A percentile compares a stretch with the other conserved stretches of the same genome.
Conservation (phyloP, 805 yeast species). For the Saccharomyces kudriavzevii region DNA sequence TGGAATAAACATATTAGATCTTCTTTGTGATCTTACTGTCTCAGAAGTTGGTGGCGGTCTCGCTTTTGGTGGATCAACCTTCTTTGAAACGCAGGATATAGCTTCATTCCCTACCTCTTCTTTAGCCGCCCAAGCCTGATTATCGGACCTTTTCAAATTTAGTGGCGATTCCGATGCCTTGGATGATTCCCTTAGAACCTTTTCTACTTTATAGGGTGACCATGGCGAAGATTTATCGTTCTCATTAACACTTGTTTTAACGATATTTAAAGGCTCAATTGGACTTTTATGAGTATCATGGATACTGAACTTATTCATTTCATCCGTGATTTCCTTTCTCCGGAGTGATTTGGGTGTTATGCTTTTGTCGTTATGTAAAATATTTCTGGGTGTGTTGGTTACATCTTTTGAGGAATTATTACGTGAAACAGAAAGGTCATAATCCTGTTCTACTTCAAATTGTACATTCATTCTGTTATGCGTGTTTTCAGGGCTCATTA, state of each 20-base stretch:
- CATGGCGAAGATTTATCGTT: conserved; percentile 15
- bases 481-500: conserved; percentile 13
- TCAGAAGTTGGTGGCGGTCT: neutral
- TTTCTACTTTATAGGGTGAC: conserved; percentile 25
- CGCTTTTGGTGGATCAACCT: neutral
- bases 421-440: neutral
- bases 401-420: neutral
- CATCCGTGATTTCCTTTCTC: neutral
- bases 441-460: neutral
- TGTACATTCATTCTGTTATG: conserved; percentile 3
- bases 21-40: conserved; percentile 16
- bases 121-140: neutral
- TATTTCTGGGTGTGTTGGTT: neutral
- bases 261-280: neutral
- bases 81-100: conserved; percentile 1
- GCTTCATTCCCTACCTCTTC: neutral
- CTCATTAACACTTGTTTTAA: neutral
- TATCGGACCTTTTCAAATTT: neutral
- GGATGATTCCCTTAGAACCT: conserved; percentile 3
- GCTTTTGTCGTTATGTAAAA: neutral
- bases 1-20: conserved; percentile 30
- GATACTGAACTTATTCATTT: conserved; percentile 1
- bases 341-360: neutral
- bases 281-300: neutral
- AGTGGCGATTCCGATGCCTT: neutral